Conservation (phyloP, 805 yeast species). For the Kuraishia ogatae region DNA sequence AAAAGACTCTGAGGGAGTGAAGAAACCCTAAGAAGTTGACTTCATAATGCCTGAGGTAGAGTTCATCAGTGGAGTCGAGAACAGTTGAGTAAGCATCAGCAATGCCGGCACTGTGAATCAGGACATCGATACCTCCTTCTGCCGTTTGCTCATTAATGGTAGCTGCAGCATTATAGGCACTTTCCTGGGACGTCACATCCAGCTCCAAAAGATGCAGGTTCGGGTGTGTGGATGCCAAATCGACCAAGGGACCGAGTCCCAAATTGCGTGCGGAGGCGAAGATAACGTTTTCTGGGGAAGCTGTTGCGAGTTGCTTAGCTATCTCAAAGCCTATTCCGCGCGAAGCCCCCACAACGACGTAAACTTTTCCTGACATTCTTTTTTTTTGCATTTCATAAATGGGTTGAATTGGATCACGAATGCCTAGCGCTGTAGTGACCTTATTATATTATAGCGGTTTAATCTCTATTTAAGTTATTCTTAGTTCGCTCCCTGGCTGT, state of each 20-base stretch:
- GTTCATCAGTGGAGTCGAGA: background rate
- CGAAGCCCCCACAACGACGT: background rate
- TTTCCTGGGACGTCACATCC: background rate
- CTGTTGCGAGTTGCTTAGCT: background rate
- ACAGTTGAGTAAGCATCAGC: background rate
- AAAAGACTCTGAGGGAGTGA: constrained; percentile 10
- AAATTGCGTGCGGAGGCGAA: background rate
- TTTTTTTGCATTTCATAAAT: background rate
- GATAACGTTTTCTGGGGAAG: background rate
- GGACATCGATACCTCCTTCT: background rate
- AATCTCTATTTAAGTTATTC: too few relatives aligned
- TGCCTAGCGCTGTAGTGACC: too few relatives aligned
- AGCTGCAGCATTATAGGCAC: background rate
- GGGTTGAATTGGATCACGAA: too few relatives aligned
- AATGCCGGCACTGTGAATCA: constrained; percentile 1
- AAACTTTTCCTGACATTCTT: background rate
- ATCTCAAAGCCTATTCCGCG: constrained; percentile 1
- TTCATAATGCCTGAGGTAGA: constrained; percentile 7
- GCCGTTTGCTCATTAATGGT: background rate
- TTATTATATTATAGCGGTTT: too few relatives aligned
- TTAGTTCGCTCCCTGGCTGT: too few relatives aligned
- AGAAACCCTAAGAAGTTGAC: constrained; percentile 19
- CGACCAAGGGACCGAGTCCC: background rate
- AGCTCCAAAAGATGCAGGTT: background rate
- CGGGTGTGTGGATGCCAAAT: background rate